phyloP scores from a whole-genome alignment of 768 basidiomycete genomes.

The Lactifluus volemus region DNA sequence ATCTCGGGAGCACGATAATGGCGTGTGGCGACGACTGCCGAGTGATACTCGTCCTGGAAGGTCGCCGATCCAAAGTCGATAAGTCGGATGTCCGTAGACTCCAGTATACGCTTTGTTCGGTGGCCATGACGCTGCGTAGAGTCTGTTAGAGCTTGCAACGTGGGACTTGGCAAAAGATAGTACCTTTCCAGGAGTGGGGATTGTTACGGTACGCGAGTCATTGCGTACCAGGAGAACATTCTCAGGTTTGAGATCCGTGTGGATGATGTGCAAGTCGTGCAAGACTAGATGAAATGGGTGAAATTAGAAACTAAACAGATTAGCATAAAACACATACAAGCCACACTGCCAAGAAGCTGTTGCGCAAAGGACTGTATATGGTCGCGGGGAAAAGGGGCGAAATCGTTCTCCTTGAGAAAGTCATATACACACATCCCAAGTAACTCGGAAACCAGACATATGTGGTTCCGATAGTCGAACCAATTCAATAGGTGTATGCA shows the following conservation, averaged over 20 bases:
- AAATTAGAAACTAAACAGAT: slow-evolving; percentile 18
- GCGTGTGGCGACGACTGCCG: slow-evolving; percentile 93
- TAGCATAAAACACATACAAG: slow-evolving; percentile 54
- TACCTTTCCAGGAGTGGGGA: slow-evolving; percentile 63
- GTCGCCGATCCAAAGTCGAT: slow-evolving; percentile 99
- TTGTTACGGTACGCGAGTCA: slow-evolving; percentile 52
- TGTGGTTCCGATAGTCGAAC: slow-evolving; percentile 97
- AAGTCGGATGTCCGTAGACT: slow-evolving; percentile 84
- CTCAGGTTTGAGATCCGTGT: slow-evolving; percentile 98
- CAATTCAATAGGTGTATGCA: slow-evolving; percentile 92
- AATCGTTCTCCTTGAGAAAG: slow-evolving; percentile 96
- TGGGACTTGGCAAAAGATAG: background rate
- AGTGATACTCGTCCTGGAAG: slow-evolving; percentile 97
- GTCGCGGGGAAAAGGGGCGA: slow-evolving; percentile 89
- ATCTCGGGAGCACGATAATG: slow-evolving; percentile 99
- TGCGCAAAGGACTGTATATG: slow-evolving; percentile 96
- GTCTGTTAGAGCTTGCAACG: background rate
- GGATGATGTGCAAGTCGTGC: slow-evolving; percentile 84
- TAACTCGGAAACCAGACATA: slow-evolving; percentile 93
- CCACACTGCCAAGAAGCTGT: slow-evolving; percentile 86
- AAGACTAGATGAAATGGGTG: slow-evolving; percentile 49
- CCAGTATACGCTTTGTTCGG: slow-evolving; percentile 68
- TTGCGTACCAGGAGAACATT: slow-evolving; percentile 93
- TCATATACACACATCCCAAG: slow-evolving; percentile 98
- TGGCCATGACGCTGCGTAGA: slow-evolving; percentile 34